Evolutionary conservation across 1,139 yeast genomes (phyloP), one percentile per base, ranked within the genome.

Genomic region (Blastobotrys serpentis): DNA sequence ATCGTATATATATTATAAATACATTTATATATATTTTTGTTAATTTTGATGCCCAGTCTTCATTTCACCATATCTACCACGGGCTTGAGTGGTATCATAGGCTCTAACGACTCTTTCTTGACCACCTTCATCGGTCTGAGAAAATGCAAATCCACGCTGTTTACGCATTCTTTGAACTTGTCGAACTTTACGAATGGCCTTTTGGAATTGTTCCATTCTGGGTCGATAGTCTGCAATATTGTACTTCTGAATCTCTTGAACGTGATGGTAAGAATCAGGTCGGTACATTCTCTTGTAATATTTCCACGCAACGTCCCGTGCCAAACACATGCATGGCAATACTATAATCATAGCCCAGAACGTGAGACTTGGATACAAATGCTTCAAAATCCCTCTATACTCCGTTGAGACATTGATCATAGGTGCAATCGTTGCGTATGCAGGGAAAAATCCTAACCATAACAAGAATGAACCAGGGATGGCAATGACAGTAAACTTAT

Each of bases 131-230:
- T 89, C 96, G 46, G 87, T 92, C 68, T 92, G 98, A 2, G 98
- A 89, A 62, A 92, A 94, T 1, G 99, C 99, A 75, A 88, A 94
- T 16, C 98, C 98, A 69, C 98, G 84, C 71, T 92, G 98, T 64
- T 92, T 94, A 65, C 95, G 87, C 85, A 92, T 90, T 68, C 99
- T 79, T 68, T 92, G 97, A 32, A 94, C 98, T 68, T 94, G 98
- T 68, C 99, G 84, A 37, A 92, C 98, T 65, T 90, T 92, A 64
- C 98, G 79, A 52, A 94, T 92, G 4, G 98, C 97, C 68, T 86
- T 89, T 67, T 94, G 98, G 75, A 94, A 94, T 56, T 90, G 96
- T 58, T 89, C 96, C 81, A 90, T 83, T 59, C 96, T 81, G 17
- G 99, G 98, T 58, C 96, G 78, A 67, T 86, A 86, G 64, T 92